phyloP scores from a whole-genome alignment of 1,284 basidiomycete genomes.

The Ganoderma multipileum region DNA sequence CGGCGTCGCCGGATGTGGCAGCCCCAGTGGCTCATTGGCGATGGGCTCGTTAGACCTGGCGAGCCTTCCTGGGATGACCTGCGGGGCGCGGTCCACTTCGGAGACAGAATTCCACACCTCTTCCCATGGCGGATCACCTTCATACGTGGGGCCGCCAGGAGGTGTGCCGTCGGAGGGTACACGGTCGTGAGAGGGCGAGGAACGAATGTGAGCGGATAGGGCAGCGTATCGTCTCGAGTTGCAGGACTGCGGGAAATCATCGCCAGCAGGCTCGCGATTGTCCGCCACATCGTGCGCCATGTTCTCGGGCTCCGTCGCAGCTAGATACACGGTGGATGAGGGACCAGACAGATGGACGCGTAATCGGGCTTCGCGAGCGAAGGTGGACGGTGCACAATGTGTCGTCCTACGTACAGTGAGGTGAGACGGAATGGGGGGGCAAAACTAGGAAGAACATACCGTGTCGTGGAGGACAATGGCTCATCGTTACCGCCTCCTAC shows the following conservation, averaged over 20 bases:
- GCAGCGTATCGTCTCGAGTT: slow-evolving; percentile 6
- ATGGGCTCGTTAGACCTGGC: slow-evolving; percentile 23
- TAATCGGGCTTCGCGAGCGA: not conserved
- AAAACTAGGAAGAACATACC: slow-evolving; percentile 19
- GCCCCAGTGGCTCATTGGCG: slow-evolving; percentile 29
- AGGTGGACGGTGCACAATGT: slow-evolving; percentile 9
- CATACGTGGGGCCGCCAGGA: slow-evolving; percentile 14
- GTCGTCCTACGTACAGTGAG: slow-evolving; percentile 14
- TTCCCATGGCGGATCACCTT: slow-evolving; percentile 35
- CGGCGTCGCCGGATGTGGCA: slow-evolving; percentile 21
- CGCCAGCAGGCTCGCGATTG: slow-evolving; percentile 8
- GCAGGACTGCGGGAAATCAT: slow-evolving; percentile 2
- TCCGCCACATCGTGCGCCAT: slow-evolving; percentile 9
- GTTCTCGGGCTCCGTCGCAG: not conserved
- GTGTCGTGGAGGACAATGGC: slow-evolving; percentile 13
- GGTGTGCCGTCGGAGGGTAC: not conserved
- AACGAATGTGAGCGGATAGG: slow-evolving; percentile 16
- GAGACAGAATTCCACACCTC: slow-evolving; percentile 26
- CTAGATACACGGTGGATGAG: not conserved
- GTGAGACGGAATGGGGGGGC: slow-evolving; percentile 12
- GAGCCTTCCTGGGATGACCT: slow-evolving; percentile 3
- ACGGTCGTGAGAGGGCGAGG: slow-evolving; percentile 10
- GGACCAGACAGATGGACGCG: slow-evolving; percentile 8
- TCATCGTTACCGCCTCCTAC: slow-evolving; percentile 10
- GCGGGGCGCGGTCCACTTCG: slow-evolving; percentile 15